These are phyloP conservation scores for Flaveria ramosissima DNA, from an alignment of 129 eudicot genomes.

Conservation along the genomic window DNA sequence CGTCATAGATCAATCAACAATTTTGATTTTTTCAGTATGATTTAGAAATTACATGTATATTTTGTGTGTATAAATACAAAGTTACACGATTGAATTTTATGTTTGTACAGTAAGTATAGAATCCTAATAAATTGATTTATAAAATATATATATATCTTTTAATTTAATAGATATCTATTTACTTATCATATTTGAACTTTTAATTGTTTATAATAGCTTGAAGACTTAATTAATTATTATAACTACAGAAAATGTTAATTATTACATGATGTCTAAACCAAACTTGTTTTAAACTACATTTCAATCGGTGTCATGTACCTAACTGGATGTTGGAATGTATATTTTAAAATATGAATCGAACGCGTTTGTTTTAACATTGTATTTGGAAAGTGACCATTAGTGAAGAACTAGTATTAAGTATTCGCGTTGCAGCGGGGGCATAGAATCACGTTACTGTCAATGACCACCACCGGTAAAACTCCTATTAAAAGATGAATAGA, in stretches of 20 bases:
- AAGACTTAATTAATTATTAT: neutral
- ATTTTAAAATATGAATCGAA: neutral
- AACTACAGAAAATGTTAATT: neutral
- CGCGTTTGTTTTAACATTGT: neutral
- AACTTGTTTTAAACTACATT: neutral
- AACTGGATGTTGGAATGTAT: neutral
- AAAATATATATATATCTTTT: neutral
- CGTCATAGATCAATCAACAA: constrained; percentile 3
- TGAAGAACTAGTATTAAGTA: too few relatives aligned
- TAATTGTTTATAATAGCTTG: neutral
- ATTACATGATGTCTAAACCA: neutral
- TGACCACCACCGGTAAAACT: too few relatives aligned
- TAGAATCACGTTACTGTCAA: too few relatives aligned
- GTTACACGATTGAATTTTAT: neutral
- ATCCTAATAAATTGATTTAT: neutral
- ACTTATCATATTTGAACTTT: neutral
- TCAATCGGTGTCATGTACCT: constrained; percentile 1
- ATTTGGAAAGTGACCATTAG: neutral
- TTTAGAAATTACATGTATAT: constrained; percentile 6
- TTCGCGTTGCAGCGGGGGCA: too few relatives aligned
- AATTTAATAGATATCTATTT: neutral
- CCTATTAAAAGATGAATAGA: too few relatives aligned
- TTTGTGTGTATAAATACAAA: constrained; percentile 26
- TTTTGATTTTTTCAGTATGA: constrained; percentile 8
- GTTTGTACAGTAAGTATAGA: neutral